Evolutionary conservation across 2,329 filamentous ascomycete genomes (phyloP).

Genomic region (Aureobasidium subglaciale): DNA sequence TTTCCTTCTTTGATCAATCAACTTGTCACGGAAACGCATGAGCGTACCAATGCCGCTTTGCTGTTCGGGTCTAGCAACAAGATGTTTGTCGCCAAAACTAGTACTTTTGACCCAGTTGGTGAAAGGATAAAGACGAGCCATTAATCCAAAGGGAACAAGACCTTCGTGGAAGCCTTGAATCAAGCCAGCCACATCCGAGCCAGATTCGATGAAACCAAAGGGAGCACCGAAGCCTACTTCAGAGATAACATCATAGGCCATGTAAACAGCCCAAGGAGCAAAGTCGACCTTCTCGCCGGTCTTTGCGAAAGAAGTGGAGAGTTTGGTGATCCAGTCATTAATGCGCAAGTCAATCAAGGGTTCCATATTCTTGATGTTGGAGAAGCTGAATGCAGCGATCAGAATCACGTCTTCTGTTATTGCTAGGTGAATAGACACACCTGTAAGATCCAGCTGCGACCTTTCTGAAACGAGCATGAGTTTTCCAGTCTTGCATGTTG

Average conservation of each 20-base stretch:
- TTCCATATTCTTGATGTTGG: conserved; percentile 51
- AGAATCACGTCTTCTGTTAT: not conserved
- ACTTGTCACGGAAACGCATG: conserved; percentile 51
- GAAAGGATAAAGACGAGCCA: conserved; percentile 47
- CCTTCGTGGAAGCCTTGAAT: conserved; percentile 51
- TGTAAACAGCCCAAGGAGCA: conserved; percentile 48
- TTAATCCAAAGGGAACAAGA: conserved; percentile 44
- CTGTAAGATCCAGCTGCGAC: conserved; percentile 47
- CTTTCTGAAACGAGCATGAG: conserved; percentile 48
- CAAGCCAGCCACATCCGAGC: conserved; percentile 46
- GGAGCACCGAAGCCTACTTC: conserved; percentile 51
- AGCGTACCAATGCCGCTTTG: conserved; percentile 48
- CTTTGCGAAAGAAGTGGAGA: conserved; percentile 41
- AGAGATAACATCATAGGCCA: conserved; percentile 53
- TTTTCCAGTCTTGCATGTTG: conserved; percentile 48
- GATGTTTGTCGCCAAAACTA: conserved; percentile 42
- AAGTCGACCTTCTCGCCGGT: conserved; percentile 47
- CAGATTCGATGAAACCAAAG: conserved; percentile 50
- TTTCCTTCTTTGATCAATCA: conserved; percentile 42
- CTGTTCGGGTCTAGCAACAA: conserved; percentile 48
- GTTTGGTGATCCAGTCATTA: conserved; percentile 42
- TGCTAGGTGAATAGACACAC: not conserved
- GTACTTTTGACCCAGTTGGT: conserved; percentile 50
- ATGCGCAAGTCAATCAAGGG: conserved; percentile 48
- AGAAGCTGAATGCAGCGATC: conserved; percentile 33